Percentiles rank a stretch among this genome's conserved stretches.
These are phyloP conservation scores for Phialocephala subalpina DNA, from an alignment of 2,329 filamentous ascomycete genomes.

Conservation along the genomic window DNA sequence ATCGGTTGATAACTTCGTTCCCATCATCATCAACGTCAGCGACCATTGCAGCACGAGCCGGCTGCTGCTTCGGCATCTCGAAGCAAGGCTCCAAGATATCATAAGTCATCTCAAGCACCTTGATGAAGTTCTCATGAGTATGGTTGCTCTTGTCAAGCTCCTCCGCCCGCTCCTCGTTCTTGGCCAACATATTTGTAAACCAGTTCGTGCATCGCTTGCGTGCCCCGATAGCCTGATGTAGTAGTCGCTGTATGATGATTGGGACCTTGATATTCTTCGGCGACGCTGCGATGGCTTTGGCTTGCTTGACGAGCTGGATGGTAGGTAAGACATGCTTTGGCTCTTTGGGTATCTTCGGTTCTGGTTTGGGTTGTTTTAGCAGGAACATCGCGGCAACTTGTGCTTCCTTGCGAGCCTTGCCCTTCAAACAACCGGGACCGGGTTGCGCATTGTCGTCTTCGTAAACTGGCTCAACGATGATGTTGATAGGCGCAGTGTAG, in stretches of 20 bases:
- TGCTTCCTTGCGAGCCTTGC: slow-evolving; percentile 8
- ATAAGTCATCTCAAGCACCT: background rate
- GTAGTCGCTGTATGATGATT: background rate
- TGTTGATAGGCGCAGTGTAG: background rate
- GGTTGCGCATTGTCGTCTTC: background rate
- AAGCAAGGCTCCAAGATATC: slow-evolving; percentile 10
- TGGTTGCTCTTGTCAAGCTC: background rate
- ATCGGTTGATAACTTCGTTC: background rate
- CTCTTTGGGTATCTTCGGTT: no score
- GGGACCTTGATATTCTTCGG: slow-evolving; percentile 4
- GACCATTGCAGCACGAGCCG: no score
- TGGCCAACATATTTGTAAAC: background rate
- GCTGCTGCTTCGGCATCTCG: slow-evolving; percentile 6
- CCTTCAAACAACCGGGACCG: background rate
- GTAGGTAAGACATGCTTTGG: background rate
- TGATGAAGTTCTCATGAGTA: slow-evolving; percentile 1
- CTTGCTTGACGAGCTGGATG: background rate
- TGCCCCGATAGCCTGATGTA: background rate
- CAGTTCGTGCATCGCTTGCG: slow-evolving; percentile 3
- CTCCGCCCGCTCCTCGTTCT: background rate
- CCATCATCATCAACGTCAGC: no score
- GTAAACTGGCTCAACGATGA: no score
- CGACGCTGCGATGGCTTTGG: background rate
- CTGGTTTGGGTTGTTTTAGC: no score
- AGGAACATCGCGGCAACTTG: no score